Percentiles rank a stretch among this genome's conserved stretches.
Evolutionary conservation across 2,329 filamentous ascomycete species (phyloP).

Genomic region (Colletotrichum sp.): DNA sequence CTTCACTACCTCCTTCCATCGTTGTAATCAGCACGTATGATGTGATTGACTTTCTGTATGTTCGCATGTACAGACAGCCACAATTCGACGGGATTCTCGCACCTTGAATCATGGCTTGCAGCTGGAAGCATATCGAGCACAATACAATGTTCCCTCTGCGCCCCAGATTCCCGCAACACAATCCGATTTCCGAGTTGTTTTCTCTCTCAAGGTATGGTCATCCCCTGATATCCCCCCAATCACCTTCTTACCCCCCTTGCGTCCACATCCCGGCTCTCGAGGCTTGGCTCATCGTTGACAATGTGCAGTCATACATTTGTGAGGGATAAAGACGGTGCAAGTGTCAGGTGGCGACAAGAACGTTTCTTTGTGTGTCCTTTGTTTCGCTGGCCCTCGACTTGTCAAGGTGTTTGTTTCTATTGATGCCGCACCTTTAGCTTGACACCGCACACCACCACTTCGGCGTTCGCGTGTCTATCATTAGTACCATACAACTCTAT

Average conservation of each 20-base stretch:
- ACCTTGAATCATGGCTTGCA: not conserved
- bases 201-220: not conserved
- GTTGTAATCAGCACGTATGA: not conserved
- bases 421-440: not conserved
- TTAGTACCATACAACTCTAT: not conserved
- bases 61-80: not conserved
- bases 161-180: not conserved
- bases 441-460: not conserved
- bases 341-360: not conserved
- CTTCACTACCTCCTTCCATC: not conserved
- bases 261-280: not conserved
- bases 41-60: not conserved
- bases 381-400: not conserved
- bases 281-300: not conserved
- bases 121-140: not conserved
- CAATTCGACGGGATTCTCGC: not conserved
- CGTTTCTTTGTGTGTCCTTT: not conserved
- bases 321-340: not conserved
- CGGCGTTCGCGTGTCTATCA: not conserved
- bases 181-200: not conserved
- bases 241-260: not conserved
- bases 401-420: not conserved
- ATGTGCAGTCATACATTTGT: not conserved
- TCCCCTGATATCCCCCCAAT: not conserved
- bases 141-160: not conserved